A percentile compares a stretch with the other conserved stretches of the same genome.
Evolutionary conservation across 2,329 filamentous ascomycete species (phyloP).

Genomic region (Apiospora phragmitis): DNA sequence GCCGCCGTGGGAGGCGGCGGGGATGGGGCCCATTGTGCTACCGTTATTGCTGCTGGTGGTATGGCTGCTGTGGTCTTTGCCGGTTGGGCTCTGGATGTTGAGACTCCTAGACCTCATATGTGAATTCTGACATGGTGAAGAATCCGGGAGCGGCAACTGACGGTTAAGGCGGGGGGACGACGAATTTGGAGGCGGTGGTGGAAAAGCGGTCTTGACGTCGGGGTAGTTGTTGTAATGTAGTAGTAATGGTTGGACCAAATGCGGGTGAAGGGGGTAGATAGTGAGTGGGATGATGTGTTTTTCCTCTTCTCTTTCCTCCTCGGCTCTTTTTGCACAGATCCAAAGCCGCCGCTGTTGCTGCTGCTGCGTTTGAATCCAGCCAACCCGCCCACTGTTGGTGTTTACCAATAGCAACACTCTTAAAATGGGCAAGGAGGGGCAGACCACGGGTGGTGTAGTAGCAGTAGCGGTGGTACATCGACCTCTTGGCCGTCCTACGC

Average conservation of each 20-base stretch:
- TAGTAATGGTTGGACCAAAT: slow-evolving; percentile 1
- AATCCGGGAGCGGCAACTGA: slow-evolving; percentile 12
- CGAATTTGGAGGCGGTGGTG: background rate
- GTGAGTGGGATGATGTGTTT: background rate
- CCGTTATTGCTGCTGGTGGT: slow-evolving; percentile 28
- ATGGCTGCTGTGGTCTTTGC: background rate
- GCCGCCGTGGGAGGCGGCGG: background rate
- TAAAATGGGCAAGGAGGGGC: background rate
- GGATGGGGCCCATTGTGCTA: slow-evolving; percentile 35
- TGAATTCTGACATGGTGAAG: slow-evolving; percentile 48
- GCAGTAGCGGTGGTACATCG: background rate
- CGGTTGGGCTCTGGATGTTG: slow-evolving; percentile 39
- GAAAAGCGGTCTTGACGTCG: slow-evolving; percentile 8
- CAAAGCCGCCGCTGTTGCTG: background rate
- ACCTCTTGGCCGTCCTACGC: background rate
- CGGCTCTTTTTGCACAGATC: slow-evolving; percentile 3
- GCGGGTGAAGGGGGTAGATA: background rate
- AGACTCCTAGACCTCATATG: slow-evolving; percentile 60
- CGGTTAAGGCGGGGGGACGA: background rate
- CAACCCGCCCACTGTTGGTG: slow-evolving; percentile 4
- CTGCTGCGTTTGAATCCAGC: background rate
- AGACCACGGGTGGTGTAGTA: background rate
- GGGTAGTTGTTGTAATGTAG: slow-evolving; percentile 2
- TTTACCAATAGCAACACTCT: background rate
- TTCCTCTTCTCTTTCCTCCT: background rate